Base-by-base conservation (phyloP, 2,329 filamentous ascomycete species). In the Penicillium italicum region DNA sequence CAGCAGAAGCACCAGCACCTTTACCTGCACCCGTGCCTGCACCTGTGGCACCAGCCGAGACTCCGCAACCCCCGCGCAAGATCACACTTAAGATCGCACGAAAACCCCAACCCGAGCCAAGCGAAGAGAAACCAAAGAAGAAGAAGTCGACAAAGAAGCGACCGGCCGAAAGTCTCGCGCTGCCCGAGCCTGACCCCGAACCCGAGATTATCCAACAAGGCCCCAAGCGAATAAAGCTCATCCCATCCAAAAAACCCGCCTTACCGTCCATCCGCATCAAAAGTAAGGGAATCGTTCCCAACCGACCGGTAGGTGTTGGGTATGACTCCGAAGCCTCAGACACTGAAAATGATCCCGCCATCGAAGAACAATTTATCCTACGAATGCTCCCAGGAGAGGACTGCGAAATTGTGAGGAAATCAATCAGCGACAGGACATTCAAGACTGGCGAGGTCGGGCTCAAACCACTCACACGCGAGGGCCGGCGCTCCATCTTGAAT, bases 301-400 rank as follows among this genome's bases (percentile, higher is more conserved):
- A 82, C 31, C 83, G 90, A 60, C 85, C 86, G 5, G 83, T 85
- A 1, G 94, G 94, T 49, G 91, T 96, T 53, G 94, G 93, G 8
- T 99, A 97, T 74, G 94, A 99, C 71, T 97, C 92, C 3, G 94
- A 97, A 73, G 91, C 92, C 12, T 94, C 91, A 53, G 94, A 97
- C 69, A 85, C 87, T 14, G 94, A 99, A 72, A 75, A 79, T 10
- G 94, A 99, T 67, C 94, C 94, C 0, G 82, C 88, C 1, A 90
- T 96, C 58, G 93, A 97, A 73, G 89, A 93, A 67, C 88, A 95
- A 61, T 90, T 97, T 62, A 81, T 99, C 9, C 74, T 99, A 58
- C 89, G 94, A 57, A 96, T 97, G 89, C 73, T 86, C 52, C 90
- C 91, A 0, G 92, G 91, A 0, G 85, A 89, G 30, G 89, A 97